Evolutionary conservation across 2,329 filamentous ascomycete species (phyloP).

Genomic region (Tolypocladium album): DNA sequence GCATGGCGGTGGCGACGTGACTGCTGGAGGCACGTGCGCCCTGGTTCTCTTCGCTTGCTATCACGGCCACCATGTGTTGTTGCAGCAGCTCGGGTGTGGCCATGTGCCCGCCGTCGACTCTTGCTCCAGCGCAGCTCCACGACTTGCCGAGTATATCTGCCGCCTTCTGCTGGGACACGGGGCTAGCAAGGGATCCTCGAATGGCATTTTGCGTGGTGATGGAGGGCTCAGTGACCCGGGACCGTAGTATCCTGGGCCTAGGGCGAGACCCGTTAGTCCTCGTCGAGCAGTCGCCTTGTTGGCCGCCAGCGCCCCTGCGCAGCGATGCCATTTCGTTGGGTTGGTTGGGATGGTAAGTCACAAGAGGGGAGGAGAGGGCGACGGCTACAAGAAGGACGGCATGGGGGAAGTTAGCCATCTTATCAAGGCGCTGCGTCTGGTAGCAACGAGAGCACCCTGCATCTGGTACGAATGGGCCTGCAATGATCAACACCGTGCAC

Average conservation of each 20-base stretch:
- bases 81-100: neutral
- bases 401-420: neutral
- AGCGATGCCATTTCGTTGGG: neutral
- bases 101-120: neutral
- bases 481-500: neutral
- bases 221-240: constrained; percentile 45
- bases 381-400: neutral
- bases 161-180: constrained; percentile 38
- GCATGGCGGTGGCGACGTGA: constrained; percentile 9
- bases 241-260: constrained; percentile 29
- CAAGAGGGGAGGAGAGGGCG: neutral
- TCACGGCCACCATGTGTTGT: constrained; percentile 12
- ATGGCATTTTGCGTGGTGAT: constrained; percentile 45
- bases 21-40: constrained; percentile 9
- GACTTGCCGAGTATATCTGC: constrained; percentile 45
- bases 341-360: neutral
- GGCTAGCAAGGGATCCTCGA: constrained; percentile 36
- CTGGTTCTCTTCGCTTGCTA: constrained; percentile 11
- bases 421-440: neutral
- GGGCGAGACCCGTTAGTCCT: neutral
- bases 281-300: neutral
- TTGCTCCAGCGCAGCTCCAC: constrained; percentile 31
- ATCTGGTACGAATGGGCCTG: neutral
- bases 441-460: neutral
- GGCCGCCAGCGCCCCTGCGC: neutral